Conservation (phyloP, 1,139 yeast genomes). For the Eremothecium sinecaudum region DNA sequence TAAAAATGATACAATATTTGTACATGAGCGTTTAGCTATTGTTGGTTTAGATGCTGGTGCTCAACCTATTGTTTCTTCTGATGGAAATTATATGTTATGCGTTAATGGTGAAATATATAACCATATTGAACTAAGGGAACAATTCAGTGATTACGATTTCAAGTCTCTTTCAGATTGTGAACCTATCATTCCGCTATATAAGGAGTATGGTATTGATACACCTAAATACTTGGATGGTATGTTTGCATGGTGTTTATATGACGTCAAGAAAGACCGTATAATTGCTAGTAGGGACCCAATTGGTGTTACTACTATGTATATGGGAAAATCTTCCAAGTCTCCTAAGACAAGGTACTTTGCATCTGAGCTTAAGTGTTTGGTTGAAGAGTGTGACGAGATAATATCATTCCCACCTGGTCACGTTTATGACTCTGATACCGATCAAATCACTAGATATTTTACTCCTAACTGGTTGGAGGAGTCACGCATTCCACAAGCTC, state of each 20-base stretch:
- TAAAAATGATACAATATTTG: constrained; percentile 68
- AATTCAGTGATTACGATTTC: constrained; percentile 62
- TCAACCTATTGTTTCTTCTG: constrained; percentile 83
- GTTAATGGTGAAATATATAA: constrained; percentile 98
- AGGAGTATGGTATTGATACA: constrained; percentile 79
- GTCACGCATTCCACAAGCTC: constrained; percentile 57
- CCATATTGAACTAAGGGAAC: constrained; percentile 79
- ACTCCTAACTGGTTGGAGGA: constrained; percentile 93
- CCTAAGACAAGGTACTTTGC: constrained; percentile 84
- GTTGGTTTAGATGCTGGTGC: constrained; percentile 96
- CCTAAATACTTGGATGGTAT: constrained; percentile 93
- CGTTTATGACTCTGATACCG: constrained; percentile 86
- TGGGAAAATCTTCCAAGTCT: constrained; percentile 68
- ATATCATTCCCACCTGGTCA: constrained; percentile 98
- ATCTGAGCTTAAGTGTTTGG: constrained; percentile 85
- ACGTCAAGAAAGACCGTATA: constrained; percentile 72
- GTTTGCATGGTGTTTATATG: constrained; percentile 93
- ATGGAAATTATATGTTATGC: constrained; percentile 62
- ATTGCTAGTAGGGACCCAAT: constrained; percentile 98
- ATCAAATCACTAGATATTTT: constrained; percentile 76
- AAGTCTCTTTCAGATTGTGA: constrained; percentile 93
- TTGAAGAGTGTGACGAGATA: constrained; percentile 89
- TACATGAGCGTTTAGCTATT: constrained; percentile 93
- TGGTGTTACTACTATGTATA: constrained; percentile 91
- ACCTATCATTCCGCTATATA: constrained; percentile 85